Evolutionary conservation across 78 protist genomes (phyloP), one percentile per base, ranked within the genome.

Genomic region (Tieghemostelium lacteum): DNA sequence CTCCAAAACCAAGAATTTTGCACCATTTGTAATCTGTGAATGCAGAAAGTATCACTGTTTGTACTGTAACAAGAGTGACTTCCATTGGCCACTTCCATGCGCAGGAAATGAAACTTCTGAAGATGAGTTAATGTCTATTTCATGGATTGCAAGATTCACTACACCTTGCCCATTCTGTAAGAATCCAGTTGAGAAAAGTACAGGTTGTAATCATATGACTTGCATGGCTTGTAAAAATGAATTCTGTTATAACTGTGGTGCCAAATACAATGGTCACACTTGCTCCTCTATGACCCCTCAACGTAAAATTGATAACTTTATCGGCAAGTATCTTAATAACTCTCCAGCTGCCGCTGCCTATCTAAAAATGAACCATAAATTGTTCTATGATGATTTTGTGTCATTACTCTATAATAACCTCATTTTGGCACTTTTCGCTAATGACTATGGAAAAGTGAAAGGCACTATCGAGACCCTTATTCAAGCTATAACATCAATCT

Each of bases 191-290:
- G 86, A 89, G 20, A 54, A 78, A 29, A 73, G 58, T 24, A 39
- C 39, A 0, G 96, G 96, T 26, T 94, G 96, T 31, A 58, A 73
- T 50, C 96, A 94, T 61, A 93, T 92, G 85, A 92, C 94, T 0
- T 92, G 95, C 45, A 39, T 29, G 10, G 17, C 37, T 16, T 93
- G 94, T 65, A 31, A 8, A 20, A 6, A 10, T 29, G 63, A 92
- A 31, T 87, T 93, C 26, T 92, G 93, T 57, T 93, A 87, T 76
- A 1, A n/a, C 4, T 93, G 95, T 71, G 61, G 74, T 22, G n/a
- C 19, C 0, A 33, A 60, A 0, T 75, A 64, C 36, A 10, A 5
- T 2, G 39, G 49, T 6, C 33, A 28, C 3, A 28, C 19, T 8
- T n/a, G n/a, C n/a, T n/a, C n/a, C n/a, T n/a, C n/a, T n/a, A n/a